Conservation (phyloP, 2,329 filamentous ascomycete species). For the Colletotrichum viniferum region DNA sequence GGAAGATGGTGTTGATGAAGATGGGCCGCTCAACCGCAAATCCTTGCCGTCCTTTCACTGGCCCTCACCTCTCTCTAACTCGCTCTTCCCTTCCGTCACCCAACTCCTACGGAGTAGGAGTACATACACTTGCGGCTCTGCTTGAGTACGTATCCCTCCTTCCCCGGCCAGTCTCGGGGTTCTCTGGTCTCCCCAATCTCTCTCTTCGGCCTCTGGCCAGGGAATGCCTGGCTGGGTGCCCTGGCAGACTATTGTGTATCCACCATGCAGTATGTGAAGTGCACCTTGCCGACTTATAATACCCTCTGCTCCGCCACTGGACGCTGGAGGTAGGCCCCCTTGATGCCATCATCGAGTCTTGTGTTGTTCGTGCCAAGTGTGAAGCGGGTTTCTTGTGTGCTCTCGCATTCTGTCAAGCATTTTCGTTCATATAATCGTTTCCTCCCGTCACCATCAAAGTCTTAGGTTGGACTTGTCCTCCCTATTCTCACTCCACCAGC, state of each 20-base stretch:
- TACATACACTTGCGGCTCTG: slow-evolving; percentile 6
- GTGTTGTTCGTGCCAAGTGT: neutral
- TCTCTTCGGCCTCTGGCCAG: neutral
- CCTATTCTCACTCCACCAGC: neutral
- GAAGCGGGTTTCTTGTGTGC: neutral
- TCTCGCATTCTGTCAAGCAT: neutral
- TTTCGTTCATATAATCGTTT: neutral
- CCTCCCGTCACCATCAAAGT: neutral
- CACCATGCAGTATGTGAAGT: neutral
- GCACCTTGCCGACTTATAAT: slow-evolving; percentile 7
- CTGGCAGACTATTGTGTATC: neutral
- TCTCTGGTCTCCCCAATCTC: neutral
- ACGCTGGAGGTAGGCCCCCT: neutral
- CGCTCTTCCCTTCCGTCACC: neutral
- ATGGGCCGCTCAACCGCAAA: neutral
- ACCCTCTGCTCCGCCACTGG: neutral
- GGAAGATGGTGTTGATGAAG: neutral
- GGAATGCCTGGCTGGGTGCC: neutral
- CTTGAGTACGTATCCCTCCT: neutral
- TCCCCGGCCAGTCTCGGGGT: neutral
- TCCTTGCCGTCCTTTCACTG: slow-evolving; percentile 9
- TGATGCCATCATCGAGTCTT: neutral
- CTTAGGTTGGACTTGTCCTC: neutral
- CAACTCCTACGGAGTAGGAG: neutral
- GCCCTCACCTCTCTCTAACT: neutral